These are phyloP conservation scores for Xylaria sp. DNA, from an alignment of 2,329 filamentous ascomycete genomes.

Conservation along the genomic window DNA sequence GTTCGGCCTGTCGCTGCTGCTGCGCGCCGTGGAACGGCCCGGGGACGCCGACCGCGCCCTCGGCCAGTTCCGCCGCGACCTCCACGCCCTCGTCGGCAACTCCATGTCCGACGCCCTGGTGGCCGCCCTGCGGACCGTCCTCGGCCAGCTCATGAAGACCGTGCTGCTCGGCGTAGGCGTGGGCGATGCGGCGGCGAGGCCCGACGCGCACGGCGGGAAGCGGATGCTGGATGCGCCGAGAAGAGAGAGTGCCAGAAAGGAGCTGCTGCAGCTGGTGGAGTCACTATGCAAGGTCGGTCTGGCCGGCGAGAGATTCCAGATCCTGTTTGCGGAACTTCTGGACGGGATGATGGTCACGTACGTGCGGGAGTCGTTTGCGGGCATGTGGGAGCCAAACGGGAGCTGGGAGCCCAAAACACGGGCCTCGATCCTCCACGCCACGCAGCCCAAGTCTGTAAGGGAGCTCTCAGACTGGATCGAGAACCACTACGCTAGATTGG, in stretches of 20 bases:
- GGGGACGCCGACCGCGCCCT: constrained; percentile 43
- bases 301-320: constrained; percentile 69
- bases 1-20: constrained; percentile 56
- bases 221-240: constrained; percentile 28
- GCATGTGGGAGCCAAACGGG: constrained; percentile 58
- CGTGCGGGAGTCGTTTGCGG: constrained; percentile 63
- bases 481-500: constrained; percentile 65
- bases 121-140: constrained; percentile 55
- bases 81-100: constrained; percentile 68
- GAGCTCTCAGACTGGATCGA: constrained; percentile 70
- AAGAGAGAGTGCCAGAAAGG: constrained; percentile 47
- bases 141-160: constrained; percentile 55
- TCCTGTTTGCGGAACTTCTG: constrained; percentile 72
- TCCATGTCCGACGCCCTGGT: constrained; percentile 59
- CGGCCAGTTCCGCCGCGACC: constrained; percentile 59
- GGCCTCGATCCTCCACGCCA: constrained; percentile 35
- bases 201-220: constrained; percentile 11
- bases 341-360: constrained; percentile 66
- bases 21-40: constrained; percentile 49
- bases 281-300: constrained; percentile 67
- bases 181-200: constrained; percentile 4
- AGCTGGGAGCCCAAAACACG: constrained; percentile 27
- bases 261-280: constrained; percentile 59
- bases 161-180: constrained; percentile 52
- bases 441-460: constrained; percentile 57